Percentiles rank a stretch among this genome's conserved stretches.
phyloP scores from a whole-genome alignment of 140 eudicot species.

The Erigeron philadelphicus region DNA sequence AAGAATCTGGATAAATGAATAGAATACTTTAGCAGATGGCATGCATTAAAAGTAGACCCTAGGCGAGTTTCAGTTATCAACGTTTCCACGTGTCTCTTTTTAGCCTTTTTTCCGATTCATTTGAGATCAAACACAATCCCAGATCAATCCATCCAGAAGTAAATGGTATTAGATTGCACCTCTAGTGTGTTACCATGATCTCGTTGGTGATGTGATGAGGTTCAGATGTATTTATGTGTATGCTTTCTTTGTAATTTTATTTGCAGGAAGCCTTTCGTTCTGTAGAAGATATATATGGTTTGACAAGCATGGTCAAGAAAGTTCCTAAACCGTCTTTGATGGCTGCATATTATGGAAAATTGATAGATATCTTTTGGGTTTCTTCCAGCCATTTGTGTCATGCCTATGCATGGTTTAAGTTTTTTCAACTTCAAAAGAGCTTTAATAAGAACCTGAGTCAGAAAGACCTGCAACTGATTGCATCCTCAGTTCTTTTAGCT shows the following conservation, averaged over 20 bases:
- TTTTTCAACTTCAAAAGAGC: conserved; percentile 75
- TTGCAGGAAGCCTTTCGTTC: conserved; percentile 93
- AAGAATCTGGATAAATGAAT: no score
- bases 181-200: no score
- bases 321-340: conserved; percentile 73
- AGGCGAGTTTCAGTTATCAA: no score
- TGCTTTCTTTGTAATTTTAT: background rate
- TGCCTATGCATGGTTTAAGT: conserved; percentile 91
- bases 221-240: no score
- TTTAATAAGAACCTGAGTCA: conserved; percentile 79
- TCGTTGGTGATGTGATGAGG: no score
- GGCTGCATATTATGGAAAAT: conserved; percentile 83
- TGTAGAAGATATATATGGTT: conserved; percentile 82
- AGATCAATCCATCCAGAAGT: no score
- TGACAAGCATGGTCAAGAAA: conserved; percentile 85
- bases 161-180: no score
- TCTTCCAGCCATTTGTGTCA: conserved; percentile 88
- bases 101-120: no score
- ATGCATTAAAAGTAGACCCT: no score
- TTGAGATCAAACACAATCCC: no score
- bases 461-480: conserved; percentile 84
- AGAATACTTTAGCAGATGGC: no score
- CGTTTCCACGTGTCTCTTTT: no score
- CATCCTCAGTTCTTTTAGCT: conserved; percentile 91
- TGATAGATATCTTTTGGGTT: conserved; percentile 86